phyloP scores from a whole-genome alignment of 441 rosid species.

The Melastoma candidum region DNA sequence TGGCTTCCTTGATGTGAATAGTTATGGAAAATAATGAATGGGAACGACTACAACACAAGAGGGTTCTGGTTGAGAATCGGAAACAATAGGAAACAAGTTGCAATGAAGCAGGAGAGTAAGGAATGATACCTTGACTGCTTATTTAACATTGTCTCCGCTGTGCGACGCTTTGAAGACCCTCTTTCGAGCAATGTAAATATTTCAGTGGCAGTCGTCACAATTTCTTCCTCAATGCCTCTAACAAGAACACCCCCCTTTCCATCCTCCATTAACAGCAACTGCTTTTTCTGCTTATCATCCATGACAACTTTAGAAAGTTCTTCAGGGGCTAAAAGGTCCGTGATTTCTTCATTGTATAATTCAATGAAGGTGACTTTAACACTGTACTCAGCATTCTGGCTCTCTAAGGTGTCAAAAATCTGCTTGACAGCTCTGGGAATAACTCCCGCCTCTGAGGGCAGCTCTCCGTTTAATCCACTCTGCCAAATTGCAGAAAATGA shows the following conservation, averaged over 20 bases:
- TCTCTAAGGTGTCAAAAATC: slow-evolving; percentile 89
- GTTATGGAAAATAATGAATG: slow-evolving; percentile 93
- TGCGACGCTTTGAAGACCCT: slow-evolving; percentile 89
- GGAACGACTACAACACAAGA: slow-evolving; percentile 65
- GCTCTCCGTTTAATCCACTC: slow-evolving; percentile 70
- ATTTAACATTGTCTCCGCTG: slow-evolving; percentile 91
- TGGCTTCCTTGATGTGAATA: slow-evolving; percentile 89
- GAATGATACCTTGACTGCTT: slow-evolving; percentile 27
- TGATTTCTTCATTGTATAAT: slow-evolving; percentile 91
- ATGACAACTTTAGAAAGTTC: slow-evolving; percentile 56
- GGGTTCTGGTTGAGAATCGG: slow-evolving; percentile 2
- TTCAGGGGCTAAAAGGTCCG: slow-evolving; percentile 93
- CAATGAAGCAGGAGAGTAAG: slow-evolving; percentile 2
- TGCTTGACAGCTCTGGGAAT: slow-evolving; percentile 94
- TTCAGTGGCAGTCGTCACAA: slow-evolving; percentile 83
- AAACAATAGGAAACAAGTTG: neutral
- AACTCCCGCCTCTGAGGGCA: slow-evolving; percentile 90
- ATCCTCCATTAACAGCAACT: slow-evolving; percentile 92
- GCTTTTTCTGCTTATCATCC: slow-evolving; percentile 92
- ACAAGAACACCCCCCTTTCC: slow-evolving; percentile 99
- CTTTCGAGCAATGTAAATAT: slow-evolving; percentile 89
- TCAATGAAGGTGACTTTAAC: slow-evolving; percentile 95
- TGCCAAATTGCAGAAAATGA: slow-evolving; percentile 19
- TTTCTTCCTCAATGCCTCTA: slow-evolving; percentile 95
- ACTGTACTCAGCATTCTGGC: slow-evolving; percentile 96